Evolutionary conservation across 805 yeast species (phyloP).

Genomic region (Ogataea ramenticola): DNA sequence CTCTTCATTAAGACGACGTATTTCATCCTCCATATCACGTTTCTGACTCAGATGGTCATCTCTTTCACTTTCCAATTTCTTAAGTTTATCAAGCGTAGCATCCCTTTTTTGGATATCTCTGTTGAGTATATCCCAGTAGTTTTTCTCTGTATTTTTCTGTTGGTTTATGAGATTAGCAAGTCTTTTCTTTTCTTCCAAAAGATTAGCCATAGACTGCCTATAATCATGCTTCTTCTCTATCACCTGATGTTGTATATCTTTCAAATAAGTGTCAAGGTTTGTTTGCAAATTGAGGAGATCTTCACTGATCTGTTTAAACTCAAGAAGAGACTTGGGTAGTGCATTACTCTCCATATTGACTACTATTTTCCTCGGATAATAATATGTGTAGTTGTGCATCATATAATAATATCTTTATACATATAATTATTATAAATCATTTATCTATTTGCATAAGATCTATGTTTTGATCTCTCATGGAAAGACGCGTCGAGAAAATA

Average conservation of each 20-base stretch:
- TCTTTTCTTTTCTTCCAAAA: constrained; percentile 15
- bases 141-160: constrained; percentile 14
- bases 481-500: too few species aligned
- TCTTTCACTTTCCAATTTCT: constrained; percentile 31
- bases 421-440: too few species aligned
- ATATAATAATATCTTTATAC: too few species aligned
- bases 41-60: constrained; percentile 24
- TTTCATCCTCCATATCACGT: constrained; percentile 18
- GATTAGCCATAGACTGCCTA: constrained; percentile 12
- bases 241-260: constrained; percentile 12
- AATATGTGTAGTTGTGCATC: too few species aligned
- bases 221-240: constrained; percentile 15
- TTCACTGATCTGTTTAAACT: background rate
- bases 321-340: background rate
- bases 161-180: constrained; percentile 12
- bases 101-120: constrained; percentile 16
- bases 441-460: too few species aligned
- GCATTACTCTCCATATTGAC: too few species aligned
- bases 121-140: constrained; percentile 13
- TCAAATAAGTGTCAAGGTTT: constrained; percentile 8
- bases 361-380: too few species aligned
- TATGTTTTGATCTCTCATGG: too few species aligned
- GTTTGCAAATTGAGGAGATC: constrained; percentile 16
- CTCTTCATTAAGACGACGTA: constrained; percentile 20
- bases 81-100: constrained; percentile 31